Conservation (phyloP, 2,329 filamentous ascomycete genomes). For the Exophiala phaeomuriformis region DNA sequence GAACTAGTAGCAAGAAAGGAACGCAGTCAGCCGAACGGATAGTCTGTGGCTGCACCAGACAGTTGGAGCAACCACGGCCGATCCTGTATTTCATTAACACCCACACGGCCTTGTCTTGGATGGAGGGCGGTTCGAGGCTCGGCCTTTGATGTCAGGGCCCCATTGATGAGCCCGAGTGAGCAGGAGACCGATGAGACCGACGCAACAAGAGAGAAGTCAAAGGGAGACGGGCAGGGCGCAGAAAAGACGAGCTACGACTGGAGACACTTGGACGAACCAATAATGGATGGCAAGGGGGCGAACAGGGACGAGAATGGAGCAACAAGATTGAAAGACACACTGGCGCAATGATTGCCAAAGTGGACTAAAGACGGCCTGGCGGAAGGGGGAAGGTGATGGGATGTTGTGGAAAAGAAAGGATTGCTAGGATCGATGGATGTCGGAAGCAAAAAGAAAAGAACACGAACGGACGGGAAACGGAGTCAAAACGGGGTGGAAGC, state of each 20-base stretch:
- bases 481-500: not conserved
- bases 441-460: slow-evolving; percentile 13
- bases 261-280: slow-evolving; percentile 20
- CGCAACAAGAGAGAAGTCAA: slow-evolving; percentile 13
- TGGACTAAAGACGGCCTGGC: slow-evolving; percentile 26
- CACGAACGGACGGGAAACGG: slow-evolving; percentile 15
- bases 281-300: slow-evolving; percentile 6
- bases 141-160: slow-evolving; percentile 24
- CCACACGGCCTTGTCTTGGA: slow-evolving; percentile 25
- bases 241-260: slow-evolving; percentile 21
- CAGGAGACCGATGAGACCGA: slow-evolving; percentile 12
- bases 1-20: slow-evolving; percentile 11
- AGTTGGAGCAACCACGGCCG: slow-evolving; percentile 19
- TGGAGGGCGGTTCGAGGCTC: slow-evolving; percentile 26
- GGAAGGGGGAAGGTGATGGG: slow-evolving; percentile 22
- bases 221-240: slow-evolving; percentile 20
- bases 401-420: slow-evolving; percentile 24
- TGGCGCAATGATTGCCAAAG: slow-evolving; percentile 25
- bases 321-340: slow-evolving; percentile 8
- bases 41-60: slow-evolving; percentile 21
- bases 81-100: slow-evolving; percentile 20
- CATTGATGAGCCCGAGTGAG: slow-evolving; percentile 16
- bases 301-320: slow-evolving; percentile 18
- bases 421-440: slow-evolving; percentile 22
- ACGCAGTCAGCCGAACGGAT: slow-evolving; percentile 25